These are phyloP conservation scores for Neurospora pannonica DNA, from an alignment of 495 filamentous ascomycete species.

Conservation along the genomic window DNA sequence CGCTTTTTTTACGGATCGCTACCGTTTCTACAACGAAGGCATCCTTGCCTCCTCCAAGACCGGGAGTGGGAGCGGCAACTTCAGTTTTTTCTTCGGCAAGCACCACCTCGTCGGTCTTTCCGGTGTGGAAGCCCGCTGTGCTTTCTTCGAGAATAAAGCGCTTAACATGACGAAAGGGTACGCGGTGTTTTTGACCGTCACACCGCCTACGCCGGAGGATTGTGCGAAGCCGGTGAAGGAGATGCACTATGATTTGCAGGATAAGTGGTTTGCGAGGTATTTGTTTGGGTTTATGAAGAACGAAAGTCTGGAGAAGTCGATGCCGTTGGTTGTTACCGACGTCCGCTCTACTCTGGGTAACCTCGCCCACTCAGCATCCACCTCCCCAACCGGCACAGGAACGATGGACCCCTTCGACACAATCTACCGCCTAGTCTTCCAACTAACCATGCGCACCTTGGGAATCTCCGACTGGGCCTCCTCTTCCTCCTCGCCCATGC, in stretches of 20 bases:
- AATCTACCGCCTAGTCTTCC: constrained; percentile 33
- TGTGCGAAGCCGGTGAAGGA: neutral
- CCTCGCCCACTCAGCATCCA: neutral
- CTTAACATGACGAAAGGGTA: constrained; percentile 34
- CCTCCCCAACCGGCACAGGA: constrained; percentile 10
- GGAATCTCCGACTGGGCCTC: constrained; percentile 34
- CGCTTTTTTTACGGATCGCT: constrained; percentile 15
- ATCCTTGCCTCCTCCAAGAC: constrained; percentile 7
- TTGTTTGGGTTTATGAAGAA: constrained; percentile 15
- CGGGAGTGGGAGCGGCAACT: constrained; percentile 27
- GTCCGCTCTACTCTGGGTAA: constrained; percentile 16
- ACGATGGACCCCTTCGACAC: constrained; percentile 32
- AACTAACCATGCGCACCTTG: constrained; percentile 31
- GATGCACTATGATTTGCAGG: constrained; percentile 4
- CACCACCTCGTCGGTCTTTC: constrained; percentile 30
- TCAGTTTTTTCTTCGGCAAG: constrained; percentile 41
- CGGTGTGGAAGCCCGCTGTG: constrained; percentile 28
- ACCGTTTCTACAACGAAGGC: constrained; percentile 8
- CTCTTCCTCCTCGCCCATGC: constrained; percentile 19
- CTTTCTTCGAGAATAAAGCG: constrained; percentile 34
- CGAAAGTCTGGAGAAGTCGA: constrained; percentile 22
- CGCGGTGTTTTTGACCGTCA: constrained; percentile 17
- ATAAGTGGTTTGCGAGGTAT: constrained; percentile 10
- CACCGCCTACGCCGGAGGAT: constrained; percentile 3
- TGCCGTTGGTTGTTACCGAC: constrained; percentile 24